These are phyloP conservation scores for Colletotrichum tabaci DNA, from an alignment of 2,329 filamentous ascomycete genomes.

Conservation along the genomic window DNA sequence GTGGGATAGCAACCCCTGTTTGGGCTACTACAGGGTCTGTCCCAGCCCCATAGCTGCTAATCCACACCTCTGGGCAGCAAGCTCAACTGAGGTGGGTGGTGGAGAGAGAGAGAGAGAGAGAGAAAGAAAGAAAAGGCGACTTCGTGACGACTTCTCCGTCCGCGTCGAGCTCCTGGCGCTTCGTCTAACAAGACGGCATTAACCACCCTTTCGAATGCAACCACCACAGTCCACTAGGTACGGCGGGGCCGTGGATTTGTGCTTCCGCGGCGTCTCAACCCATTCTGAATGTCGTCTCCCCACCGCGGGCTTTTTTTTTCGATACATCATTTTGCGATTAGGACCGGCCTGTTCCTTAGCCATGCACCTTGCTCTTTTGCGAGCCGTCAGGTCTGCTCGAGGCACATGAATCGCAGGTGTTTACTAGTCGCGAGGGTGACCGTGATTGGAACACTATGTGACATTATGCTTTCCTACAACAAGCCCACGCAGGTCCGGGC, in stretches of 20 bases:
- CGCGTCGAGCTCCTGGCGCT: slow-evolving; percentile 26
- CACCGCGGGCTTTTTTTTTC: slow-evolving; percentile 14
- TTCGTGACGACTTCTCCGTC: slow-evolving; percentile 30
- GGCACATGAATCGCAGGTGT: slow-evolving; percentile 2
- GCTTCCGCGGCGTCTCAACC: slow-evolving; percentile 42
- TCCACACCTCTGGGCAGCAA: slow-evolving; percentile 4
- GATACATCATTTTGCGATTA: slow-evolving; percentile 26
- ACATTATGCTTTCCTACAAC: slow-evolving; percentile 21
- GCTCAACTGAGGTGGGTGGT: slow-evolving; percentile 10
- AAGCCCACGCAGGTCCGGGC: slow-evolving; percentile 34
- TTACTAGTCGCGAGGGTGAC: slow-evolving; percentile 13
- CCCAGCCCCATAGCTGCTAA: slow-evolving; percentile 30
- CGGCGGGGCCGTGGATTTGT: slow-evolving; percentile 11
- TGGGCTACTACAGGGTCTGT: slow-evolving; percentile 20
- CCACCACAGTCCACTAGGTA: slow-evolving; percentile 7
- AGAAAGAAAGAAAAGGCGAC: slow-evolving; percentile 14
- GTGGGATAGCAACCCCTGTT: slow-evolving; percentile 13
- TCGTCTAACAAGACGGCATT: slow-evolving; percentile 35
- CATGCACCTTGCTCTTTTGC: slow-evolving; percentile 26
- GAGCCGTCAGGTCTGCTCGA: slow-evolving; percentile 20
- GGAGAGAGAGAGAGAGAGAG: not conserved
- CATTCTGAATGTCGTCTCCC: not conserved
- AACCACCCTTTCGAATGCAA: slow-evolving; percentile 16
- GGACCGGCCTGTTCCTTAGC: slow-evolving; percentile 9
- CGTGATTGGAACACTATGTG: slow-evolving; percentile 27